Evolutionary conservation across 371 early-diverging fungal genomes (phyloP).

Genomic region (Blakeslea trispora): DNA sequence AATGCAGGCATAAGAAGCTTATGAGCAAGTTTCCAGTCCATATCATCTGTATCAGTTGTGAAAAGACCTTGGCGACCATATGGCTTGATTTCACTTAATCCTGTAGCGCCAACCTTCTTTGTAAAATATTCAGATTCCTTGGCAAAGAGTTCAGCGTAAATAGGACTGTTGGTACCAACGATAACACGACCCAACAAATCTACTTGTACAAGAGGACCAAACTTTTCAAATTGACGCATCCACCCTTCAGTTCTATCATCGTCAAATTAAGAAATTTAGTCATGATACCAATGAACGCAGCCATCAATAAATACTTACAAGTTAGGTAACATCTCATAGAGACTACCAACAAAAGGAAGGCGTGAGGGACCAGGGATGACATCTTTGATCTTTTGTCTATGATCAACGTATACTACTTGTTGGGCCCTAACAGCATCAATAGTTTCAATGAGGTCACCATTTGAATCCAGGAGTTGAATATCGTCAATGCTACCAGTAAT

Average conservation of each 20-base stretch:
- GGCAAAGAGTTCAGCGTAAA: slow-evolving; percentile 35
- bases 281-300: not conserved
- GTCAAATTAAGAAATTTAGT: not conserved
- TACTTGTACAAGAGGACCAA: slow-evolving; percentile 37
- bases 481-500: slow-evolving; percentile 14
- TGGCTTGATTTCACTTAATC: slow-evolving; percentile 33
- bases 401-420: slow-evolving; percentile 28
- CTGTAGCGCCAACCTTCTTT: slow-evolving; percentile 29
- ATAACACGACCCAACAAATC: slow-evolving; percentile 25
- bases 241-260: slow-evolving; percentile 27
- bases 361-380: slow-evolving; percentile 32
- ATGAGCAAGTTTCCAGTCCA: slow-evolving; percentile 55
- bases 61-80: slow-evolving; percentile 48
- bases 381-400: slow-evolving; percentile 24
- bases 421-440: slow-evolving; percentile 29
- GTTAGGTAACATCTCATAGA: slow-evolving; percentile 40
- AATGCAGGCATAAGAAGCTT: slow-evolving; percentile 63
- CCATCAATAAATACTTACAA: slow-evolving; percentile 19
- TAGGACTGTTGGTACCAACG: slow-evolving; percentile 38
- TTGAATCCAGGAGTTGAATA: slow-evolving; percentile 16
- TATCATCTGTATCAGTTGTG: slow-evolving; percentile 46
- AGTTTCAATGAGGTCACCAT: slow-evolving; percentile 20
- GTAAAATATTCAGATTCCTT: slow-evolving; percentile 47
- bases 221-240: slow-evolving; percentile 25
- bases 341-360: slow-evolving; percentile 39